Base-by-base conservation (phyloP, 768 basidiomycete genomes). In the Termitomyces sp. region DNA sequence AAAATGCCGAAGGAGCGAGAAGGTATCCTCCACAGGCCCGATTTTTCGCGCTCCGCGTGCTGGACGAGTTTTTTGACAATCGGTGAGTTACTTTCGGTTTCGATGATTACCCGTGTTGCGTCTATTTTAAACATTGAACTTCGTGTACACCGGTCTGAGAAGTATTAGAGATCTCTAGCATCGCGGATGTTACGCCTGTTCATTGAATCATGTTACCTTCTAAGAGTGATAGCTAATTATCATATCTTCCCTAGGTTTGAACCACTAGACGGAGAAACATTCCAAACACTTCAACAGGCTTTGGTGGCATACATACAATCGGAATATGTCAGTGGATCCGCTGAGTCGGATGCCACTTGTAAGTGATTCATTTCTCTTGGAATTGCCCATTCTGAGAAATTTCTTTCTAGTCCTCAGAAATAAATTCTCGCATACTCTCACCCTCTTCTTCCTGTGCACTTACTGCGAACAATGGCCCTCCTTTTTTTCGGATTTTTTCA, bases 401-500 rank as follows among this genome's bases (percentile, higher is more conserved):
- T 33, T 57, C 55, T 52, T 26, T 46, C 34, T 60, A 95, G 93
- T 90, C 73, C 74, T 98, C 55, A 87, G 95, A 68, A 98, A 98
- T 79, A 97, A 97, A 72, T 92, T 94, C 75, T 90, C 91, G 28
- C 92, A 94, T 75, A 92, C 92, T 37, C 78, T 94, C 58, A 90
- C 92, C 1, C 81, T 92, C 50, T 85, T 95, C 74, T 95, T 95
- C 75, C 81, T 95, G 52, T 86, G 86, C 77, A 86, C 89, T 13
- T 97, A 96, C 72, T 81, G 85, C 62, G 81, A 87, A 55, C 89
- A 89, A 73, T 92, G 92, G 87, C 88, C 93, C 57, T 73, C 85
- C 31, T 91, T 98, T 80, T 88, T 97, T 77, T 71, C 80, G 64
- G 84, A 90, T 70, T 74, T 91, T 47, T 86, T 92, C 71, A 74